Conservation (phyloP, 1,284 basidiomycete species). For the Exobasidium cylindrosporum region DNA sequence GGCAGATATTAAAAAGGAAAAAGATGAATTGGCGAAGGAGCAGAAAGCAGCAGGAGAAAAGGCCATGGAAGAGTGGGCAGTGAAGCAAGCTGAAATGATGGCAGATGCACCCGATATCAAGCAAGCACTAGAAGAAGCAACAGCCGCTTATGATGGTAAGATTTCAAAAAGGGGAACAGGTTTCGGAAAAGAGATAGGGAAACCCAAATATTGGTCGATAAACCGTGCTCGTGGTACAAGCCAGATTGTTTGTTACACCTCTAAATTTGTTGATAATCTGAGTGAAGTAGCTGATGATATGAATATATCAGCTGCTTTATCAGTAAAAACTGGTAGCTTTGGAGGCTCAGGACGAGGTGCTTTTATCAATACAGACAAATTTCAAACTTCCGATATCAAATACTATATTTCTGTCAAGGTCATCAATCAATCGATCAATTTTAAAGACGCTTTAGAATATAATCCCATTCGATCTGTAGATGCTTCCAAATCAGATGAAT, state of each 20-base stretch:
- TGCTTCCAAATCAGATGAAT: no score
- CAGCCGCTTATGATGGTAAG: background rate
- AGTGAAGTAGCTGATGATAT: no score
- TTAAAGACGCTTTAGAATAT: no score
- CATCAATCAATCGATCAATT: no score
- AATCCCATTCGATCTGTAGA: no score
- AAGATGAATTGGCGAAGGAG: background rate
- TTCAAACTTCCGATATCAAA: no score
- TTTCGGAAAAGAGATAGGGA: background rate
- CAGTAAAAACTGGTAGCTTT: no score
- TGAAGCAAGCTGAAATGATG: background rate
- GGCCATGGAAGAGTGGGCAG: background rate
- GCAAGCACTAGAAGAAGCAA: background rate
- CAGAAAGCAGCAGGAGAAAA: background rate
- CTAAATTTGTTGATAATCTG: no score
- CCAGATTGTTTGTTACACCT: conserved; percentile 11
- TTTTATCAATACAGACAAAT: no score
- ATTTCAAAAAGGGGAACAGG: background rate
- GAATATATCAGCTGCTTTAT: no score
- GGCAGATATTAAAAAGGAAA: background rate
- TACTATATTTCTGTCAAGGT: no score
- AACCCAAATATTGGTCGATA: conserved; percentile 10
- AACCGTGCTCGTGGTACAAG: conserved; percentile 6
- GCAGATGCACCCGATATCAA: background rate
- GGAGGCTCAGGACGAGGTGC: no score